Conservation (phyloP, 2,329 filamentous ascomycete species). For the Xylariaceae sp. region DNA sequence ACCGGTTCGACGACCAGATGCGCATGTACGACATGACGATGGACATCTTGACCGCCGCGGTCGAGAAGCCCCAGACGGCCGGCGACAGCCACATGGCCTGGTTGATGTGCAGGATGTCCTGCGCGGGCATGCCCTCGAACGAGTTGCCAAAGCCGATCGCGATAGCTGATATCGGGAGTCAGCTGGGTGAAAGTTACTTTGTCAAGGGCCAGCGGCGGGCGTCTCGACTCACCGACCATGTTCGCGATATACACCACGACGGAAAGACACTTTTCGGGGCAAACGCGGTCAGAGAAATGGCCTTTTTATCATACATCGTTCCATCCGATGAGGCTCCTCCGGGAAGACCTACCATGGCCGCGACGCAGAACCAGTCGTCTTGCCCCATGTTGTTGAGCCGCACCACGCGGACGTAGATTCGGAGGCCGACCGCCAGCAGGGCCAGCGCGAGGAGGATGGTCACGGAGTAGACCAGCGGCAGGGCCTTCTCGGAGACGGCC, state of each 20-base stretch:
- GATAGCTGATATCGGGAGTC: constrained; percentile 3
- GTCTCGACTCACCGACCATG: constrained; percentile 6
- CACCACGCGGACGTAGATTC: constrained; percentile 10
- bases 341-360: constrained; percentile 8
- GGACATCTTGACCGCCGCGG: constrained; percentile 11
- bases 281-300: too few relatives aligned
- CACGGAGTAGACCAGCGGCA: constrained; percentile 7
- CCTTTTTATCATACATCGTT: too few relatives aligned
- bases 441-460: constrained; percentile 9
- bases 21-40: constrained; percentile 13
- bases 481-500: constrained; percentile 6
- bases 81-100: constrained; percentile 15
- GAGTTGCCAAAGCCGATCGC: constrained; percentile 10
- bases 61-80: constrained; percentile 13
- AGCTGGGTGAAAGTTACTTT: too few relatives aligned
- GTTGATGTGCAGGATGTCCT: constrained; percentile 1
- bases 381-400: constrained; percentile 7
- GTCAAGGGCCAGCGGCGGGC: too few relatives aligned
- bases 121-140: constrained; percentile 3
- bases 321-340: neutral
- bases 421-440: constrained; percentile 9
- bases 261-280: constrained; percentile 6
- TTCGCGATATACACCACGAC: constrained; percentile 10
- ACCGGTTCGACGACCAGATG: constrained; percentile 8
- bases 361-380: constrained; percentile 13